These are phyloP conservation scores for Trichocladium uniseriatum DNA, from an alignment of 495 filamentous ascomycete species.

Conservation along the genomic window DNA sequence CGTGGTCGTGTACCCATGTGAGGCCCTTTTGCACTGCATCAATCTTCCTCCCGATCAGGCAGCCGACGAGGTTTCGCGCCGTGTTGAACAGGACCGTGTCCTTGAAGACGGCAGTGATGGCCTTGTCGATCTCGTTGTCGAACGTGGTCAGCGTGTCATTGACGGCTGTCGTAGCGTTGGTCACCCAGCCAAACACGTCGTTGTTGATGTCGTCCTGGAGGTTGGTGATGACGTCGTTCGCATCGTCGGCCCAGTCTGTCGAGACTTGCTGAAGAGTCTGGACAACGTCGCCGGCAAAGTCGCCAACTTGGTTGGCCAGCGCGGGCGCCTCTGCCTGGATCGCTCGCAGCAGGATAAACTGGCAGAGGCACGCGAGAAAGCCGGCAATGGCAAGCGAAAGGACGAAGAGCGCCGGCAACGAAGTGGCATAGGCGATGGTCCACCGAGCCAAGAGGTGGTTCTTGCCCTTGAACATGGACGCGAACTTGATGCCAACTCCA, in stretches of 20 bases:
- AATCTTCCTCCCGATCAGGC: slow-evolving; percentile 67
- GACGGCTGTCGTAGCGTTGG: slow-evolving; percentile 65
- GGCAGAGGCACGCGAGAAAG: slow-evolving; percentile 73
- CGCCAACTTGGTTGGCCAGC: slow-evolving; percentile 64
- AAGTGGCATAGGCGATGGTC: slow-evolving; percentile 80
- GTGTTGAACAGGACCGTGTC: slow-evolving; percentile 66
- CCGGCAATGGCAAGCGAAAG: slow-evolving; percentile 79
- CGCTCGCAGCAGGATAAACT: slow-evolving; percentile 64
- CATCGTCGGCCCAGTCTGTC: slow-evolving; percentile 60
- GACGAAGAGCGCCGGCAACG: slow-evolving; percentile 75
- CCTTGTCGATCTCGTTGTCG: slow-evolving; percentile 59
- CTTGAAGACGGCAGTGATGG: slow-evolving; percentile 69
- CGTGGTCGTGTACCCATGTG: slow-evolving; percentile 81
- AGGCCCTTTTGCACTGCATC: slow-evolving; percentile 70
- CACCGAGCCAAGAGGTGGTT: slow-evolving; percentile 68
- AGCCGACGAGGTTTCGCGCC: slow-evolving; percentile 62
- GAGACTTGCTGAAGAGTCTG: slow-evolving; percentile 61
- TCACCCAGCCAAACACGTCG: slow-evolving; percentile 83
- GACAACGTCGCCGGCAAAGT: slow-evolving; percentile 77
- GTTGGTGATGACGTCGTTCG: slow-evolving; percentile 61
- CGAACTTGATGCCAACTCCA: slow-evolving; percentile 59
- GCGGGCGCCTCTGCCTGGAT: slow-evolving; percentile 69
- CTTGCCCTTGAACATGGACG: slow-evolving; percentile 57
- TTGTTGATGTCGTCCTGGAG: slow-evolving; percentile 69
- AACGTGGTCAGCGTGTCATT: slow-evolving; percentile 82